Percentiles rank a stretch among this genome's conserved stretches.
phyloP scores from a whole-genome alignment of 768 basidiomycete genomes.

The Tulasnella sp. region DNA sequence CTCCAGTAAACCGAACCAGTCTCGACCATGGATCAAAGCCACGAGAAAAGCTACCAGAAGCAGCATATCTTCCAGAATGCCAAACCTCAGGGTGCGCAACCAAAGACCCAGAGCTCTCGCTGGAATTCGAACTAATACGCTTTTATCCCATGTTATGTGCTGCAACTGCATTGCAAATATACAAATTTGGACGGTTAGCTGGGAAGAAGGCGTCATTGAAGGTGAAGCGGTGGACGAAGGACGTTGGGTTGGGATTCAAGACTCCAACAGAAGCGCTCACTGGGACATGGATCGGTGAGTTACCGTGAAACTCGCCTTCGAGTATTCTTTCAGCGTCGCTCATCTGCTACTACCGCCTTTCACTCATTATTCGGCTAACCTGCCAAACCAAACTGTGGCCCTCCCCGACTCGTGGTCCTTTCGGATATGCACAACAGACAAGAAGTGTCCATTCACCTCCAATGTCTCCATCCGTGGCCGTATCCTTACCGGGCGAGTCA shows the following conservation, averaged over 20 bases:
- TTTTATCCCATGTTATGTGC: no score
- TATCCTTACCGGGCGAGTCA: constrained; percentile 93
- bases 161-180: no score
- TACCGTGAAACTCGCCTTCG: neutral
- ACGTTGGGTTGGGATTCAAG: constrained; percentile 94
- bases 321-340: no score
- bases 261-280: constrained; percentile 91
- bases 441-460: constrained; percentile 99
- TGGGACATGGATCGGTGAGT: constrained; percentile 90
- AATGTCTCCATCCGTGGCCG: constrained; percentile 96
- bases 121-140: neutral
- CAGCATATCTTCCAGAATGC: constrained; percentile 97
- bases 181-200: constrained; percentile 32
- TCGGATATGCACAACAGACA: constrained; percentile 52
- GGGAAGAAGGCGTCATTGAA: constrained; percentile 88
- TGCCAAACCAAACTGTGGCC: no score
- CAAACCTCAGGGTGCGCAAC: constrained; percentile 71
- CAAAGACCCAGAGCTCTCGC: neutral
- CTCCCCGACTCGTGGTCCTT: neutral
- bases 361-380: no score
- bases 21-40: constrained; percentile 33
- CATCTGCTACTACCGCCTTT: neutral
- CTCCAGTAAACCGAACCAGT: no score
- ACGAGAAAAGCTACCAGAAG: constrained; percentile 97
- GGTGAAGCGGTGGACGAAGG: constrained; percentile 99